A percentile compares a stretch with the other conserved stretches of the same genome.
Conservation (phyloP, 331 rosid genomes). For the Rhamnella rubrinervis region DNA sequence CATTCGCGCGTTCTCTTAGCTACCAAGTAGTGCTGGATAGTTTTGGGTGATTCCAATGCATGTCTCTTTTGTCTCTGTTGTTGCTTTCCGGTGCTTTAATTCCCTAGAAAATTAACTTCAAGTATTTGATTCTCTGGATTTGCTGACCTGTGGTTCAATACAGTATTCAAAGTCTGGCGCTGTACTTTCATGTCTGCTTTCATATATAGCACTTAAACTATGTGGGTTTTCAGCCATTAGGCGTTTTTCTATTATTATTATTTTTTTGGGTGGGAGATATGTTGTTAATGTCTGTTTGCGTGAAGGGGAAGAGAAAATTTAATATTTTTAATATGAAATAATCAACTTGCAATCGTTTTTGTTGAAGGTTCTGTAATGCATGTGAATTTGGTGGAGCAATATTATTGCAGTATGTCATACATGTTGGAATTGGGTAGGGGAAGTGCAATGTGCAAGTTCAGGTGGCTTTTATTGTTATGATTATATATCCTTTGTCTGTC, state of each 20-base stretch:
- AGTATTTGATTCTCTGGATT: not conserved
- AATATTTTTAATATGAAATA: no score
- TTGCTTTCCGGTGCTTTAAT: slow-evolving; percentile 1
- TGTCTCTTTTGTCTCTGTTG: slow-evolving; percentile 5
- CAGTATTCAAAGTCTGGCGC: not conserved
- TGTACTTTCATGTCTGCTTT: not conserved
- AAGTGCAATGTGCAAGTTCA: no score
- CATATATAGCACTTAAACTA: not conserved
- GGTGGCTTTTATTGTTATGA: no score
- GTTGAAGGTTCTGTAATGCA: not conserved
- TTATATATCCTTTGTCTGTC: no score
- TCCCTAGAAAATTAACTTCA: slow-evolving; percentile 1
- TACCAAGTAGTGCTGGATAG: not conserved
- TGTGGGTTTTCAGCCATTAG: not conserved
- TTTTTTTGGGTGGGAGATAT: no score
- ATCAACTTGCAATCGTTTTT: not conserved
- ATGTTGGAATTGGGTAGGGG: no score
- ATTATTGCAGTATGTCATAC: no score
- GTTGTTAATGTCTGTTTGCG: no score
- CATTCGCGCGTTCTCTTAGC: not conserved
- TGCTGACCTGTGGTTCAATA: not conserved
- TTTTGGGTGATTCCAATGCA: slow-evolving; percentile 22
- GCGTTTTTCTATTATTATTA: no score
- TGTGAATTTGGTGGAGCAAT: not conserved
- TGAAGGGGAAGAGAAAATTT: no score